These are phyloP conservation scores for Solanum pinnatisectum DNA, from an alignment of 257 asterid species.

Conservation along the genomic window DNA sequence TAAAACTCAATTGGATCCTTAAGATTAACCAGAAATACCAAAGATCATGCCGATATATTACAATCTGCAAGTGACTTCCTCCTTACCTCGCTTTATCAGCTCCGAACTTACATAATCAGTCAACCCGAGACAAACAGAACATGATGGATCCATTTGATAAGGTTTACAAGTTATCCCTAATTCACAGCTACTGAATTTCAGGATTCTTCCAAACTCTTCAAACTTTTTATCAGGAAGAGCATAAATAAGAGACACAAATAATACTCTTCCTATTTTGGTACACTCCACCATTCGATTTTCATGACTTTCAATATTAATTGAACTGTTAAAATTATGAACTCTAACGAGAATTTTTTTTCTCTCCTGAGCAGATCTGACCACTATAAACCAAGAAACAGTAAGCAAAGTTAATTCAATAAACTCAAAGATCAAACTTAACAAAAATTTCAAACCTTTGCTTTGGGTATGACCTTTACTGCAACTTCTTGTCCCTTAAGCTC, in stretches of 20 bases:
- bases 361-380: constrained; percentile 13
- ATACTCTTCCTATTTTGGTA: background rate
- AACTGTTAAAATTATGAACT: background rate
- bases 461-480: constrained; percentile 91
- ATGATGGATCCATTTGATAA: background rate
- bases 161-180: background rate
- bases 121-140: background rate
- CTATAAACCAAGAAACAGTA: background rate
- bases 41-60: background rate
- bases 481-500: constrained; percentile 73
- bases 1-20: background rate
- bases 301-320: background rate
- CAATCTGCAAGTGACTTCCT: background rate
- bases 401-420: background rate
- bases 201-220: background rate
- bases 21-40: background rate
- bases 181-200: background rate
- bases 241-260: background rate
- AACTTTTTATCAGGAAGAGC: background rate
- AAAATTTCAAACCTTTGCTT: constrained; percentile 51
- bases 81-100: background rate
- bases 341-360: background rate
- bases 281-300: background rate
- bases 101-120: background rate
- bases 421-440: background rate